A percentile compares a stretch with the other conserved stretches of the same genome.
phyloP scores from a whole-genome alignment of 2,329 filamentous ascomycete species.

The Pseudopyrenochaeta lycopersici region DNA sequence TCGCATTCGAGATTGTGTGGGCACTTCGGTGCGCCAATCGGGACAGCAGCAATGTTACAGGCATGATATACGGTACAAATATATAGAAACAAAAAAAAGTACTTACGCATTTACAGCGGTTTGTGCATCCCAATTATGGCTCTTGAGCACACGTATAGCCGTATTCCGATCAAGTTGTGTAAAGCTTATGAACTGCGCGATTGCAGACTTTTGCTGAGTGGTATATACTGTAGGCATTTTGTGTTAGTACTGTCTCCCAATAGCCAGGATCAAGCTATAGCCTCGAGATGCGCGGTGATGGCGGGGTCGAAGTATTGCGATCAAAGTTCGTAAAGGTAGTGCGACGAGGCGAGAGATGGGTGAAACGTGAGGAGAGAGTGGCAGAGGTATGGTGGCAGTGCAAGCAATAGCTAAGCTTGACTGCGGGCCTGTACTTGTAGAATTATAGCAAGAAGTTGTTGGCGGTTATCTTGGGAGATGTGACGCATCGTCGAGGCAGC shows the following conservation, averaged over 20 bases:
- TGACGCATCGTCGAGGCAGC: conserved; percentile 31
- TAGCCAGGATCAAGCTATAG: background rate
- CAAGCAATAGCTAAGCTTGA: conserved; percentile 1
- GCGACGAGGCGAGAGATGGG: background rate
- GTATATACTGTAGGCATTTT: conserved; percentile 59
- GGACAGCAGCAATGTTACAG: background rate
- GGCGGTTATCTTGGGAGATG: conserved; percentile 18
- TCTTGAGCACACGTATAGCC: conserved; percentile 56
- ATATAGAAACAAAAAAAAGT: conserved; percentile 4
- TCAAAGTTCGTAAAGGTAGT: background rate
- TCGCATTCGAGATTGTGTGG: background rate
- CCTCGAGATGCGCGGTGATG: conserved; percentile 3
- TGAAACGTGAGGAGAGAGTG: background rate
- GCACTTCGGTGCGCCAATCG: background rate
- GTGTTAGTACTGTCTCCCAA: conserved; percentile 22
- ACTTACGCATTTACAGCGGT: conserved; percentile 59
- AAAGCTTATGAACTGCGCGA: conserved; percentile 55
- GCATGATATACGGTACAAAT: background rate
- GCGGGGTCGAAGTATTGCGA: conserved; percentile 3
- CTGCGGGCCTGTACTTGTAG: conserved; percentile 2
- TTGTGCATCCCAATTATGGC: conserved; percentile 55
- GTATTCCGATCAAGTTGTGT: conserved; percentile 56
- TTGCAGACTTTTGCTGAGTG: conserved; percentile 56
- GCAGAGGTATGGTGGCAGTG: background rate
- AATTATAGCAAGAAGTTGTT: background rate